Evolutionary conservation across 2,329 filamentous ascomycete species (phyloP).

Genomic region (Botrytis deweyae): DNA sequence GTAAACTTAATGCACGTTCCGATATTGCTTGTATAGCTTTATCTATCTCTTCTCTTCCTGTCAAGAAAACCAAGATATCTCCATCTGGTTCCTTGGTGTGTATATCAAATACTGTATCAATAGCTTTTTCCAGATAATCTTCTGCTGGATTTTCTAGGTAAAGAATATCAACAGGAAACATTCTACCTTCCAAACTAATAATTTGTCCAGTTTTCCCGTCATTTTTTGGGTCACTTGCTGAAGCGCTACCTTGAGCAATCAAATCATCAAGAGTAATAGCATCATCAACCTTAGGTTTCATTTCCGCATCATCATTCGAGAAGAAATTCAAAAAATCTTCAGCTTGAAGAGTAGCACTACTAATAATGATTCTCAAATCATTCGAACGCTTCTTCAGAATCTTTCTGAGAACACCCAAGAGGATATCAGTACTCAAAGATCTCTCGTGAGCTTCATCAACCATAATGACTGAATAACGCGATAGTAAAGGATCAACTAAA

Average conservation of each 20-base stretch:
- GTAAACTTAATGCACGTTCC: slow-evolving; percentile 66
- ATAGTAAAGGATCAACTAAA: slow-evolving; percentile 85
- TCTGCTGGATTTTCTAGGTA: slow-evolving; percentile 77
- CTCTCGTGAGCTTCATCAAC: slow-evolving; percentile 96
- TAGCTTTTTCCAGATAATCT: slow-evolving; percentile 80
- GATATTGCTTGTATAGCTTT: slow-evolving; percentile 74
- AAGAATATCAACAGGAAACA: slow-evolving; percentile 83
- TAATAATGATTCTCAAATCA: slow-evolving; percentile 84
- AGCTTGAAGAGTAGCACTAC: slow-evolving; percentile 89
- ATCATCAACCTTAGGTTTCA: slow-evolving; percentile 38
- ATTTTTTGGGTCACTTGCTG: slow-evolving; percentile 30
- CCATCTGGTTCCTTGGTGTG: slow-evolving; percentile 77
- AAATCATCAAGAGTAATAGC: slow-evolving; percentile 42
- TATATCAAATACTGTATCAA: slow-evolving; percentile 84
- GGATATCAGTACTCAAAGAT: slow-evolving; percentile 86
- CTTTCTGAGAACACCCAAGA: slow-evolving; percentile 89
- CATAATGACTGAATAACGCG: slow-evolving; percentile 93
- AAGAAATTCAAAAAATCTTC: slow-evolving; percentile 85
- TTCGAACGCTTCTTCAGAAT: slow-evolving; percentile 70
- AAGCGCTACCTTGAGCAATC: slow-evolving; percentile 32
- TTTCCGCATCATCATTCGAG: slow-evolving; percentile 40
- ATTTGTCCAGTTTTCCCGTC: slow-evolving; percentile 57
- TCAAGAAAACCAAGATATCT: slow-evolving; percentile 88
- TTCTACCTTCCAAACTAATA: slow-evolving; percentile 81
- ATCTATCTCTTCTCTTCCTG: slow-evolving; percentile 91